phyloP scores from a whole-genome alignment of 2,329 filamentous ascomycete species.

The Microdochium paspali region DNA sequence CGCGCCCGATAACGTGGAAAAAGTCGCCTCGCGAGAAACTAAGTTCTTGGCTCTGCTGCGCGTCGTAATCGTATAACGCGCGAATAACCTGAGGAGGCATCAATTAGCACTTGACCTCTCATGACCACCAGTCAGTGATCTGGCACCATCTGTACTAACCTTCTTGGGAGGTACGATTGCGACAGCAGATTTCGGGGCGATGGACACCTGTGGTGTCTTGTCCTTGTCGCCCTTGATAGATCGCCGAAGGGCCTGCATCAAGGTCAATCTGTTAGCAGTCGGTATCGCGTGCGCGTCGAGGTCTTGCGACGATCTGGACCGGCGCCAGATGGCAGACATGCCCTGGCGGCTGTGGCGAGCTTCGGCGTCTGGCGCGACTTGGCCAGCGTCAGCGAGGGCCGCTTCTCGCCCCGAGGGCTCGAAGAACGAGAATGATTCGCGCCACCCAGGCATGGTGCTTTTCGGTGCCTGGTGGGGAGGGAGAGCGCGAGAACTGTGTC shows the following conservation, averaged over 20 bases:
- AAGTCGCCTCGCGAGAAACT: conserved; percentile 94
- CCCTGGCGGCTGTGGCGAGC: conserved; percentile 1
- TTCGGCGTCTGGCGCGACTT: background rate
- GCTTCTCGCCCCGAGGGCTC: conserved; percentile 4
- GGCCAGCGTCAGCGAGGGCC: conserved; percentile 5
- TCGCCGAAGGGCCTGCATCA: conserved; percentile 64
- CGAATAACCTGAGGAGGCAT: conserved; percentile 68
- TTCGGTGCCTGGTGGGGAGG: conserved; percentile 1
- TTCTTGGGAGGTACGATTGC: conserved; percentile 91
- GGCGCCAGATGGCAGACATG: conserved; percentile 13
- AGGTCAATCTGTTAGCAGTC: conserved; percentile 27
- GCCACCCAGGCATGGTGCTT: background rate
- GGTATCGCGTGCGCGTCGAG: conserved; percentile 11
- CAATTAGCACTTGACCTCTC: conserved; percentile 9
- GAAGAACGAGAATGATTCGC: conserved; percentile 1
- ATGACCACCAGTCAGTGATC: background rate
- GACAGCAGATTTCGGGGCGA: conserved; percentile 75
- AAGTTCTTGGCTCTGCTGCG: conserved; percentile 67
- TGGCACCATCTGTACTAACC: conserved; percentile 38
- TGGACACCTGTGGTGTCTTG: conserved; percentile 62
- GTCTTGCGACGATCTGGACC: conserved; percentile 11
- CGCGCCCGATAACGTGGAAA: conserved; percentile 93
- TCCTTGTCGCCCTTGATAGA: conserved; percentile 87
- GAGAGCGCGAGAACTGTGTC: conserved; percentile 10
- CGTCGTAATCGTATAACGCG: conserved; percentile 87